Conservation (phyloP, 352 stramenopile species). For the Pythium scleroteichum region DNA sequence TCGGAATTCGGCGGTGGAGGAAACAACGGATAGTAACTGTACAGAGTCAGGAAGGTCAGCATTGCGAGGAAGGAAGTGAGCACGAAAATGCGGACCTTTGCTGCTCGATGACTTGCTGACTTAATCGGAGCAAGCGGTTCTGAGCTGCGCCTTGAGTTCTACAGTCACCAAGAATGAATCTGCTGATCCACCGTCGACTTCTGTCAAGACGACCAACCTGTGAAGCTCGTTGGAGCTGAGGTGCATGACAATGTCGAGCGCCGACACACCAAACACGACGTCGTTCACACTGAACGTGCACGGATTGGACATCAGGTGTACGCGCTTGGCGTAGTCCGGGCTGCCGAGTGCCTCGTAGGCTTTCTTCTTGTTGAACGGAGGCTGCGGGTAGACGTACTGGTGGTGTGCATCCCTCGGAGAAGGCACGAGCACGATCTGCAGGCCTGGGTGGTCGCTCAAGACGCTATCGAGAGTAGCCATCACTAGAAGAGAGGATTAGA, state of each 20-base stretch:
- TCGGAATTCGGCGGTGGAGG: slow-evolving; percentile 62
- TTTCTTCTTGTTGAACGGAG: slow-evolving; percentile 90
- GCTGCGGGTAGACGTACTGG: slow-evolving; percentile 94
- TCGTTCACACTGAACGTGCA: slow-evolving; percentile 95
- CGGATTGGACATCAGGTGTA: slow-evolving; percentile 96
- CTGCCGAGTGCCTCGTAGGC: slow-evolving; percentile 65
- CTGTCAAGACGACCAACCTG: slow-evolving; percentile 33
- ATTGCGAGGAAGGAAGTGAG: neutral
- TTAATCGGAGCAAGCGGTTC: slow-evolving; percentile 73
- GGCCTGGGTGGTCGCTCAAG: slow-evolving; percentile 40
- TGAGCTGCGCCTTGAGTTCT: slow-evolving; percentile 28
- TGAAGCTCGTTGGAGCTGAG: slow-evolving; percentile 83
- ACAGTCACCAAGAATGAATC: neutral
- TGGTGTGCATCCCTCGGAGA: slow-evolving; percentile 96
- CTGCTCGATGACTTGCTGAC: slow-evolving; percentile 81
- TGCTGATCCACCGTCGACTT: too few relatives aligned
- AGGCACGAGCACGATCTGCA: slow-evolving; percentile 94
- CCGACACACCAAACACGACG: slow-evolving; percentile 91
- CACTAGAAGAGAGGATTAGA: slow-evolving; percentile 38
- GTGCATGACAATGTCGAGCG: slow-evolving; percentile 91
- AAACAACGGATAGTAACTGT: slow-evolving; percentile 80
- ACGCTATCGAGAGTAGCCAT: slow-evolving; percentile 77
- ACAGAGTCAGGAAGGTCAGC: neutral
- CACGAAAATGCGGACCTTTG: slow-evolving; percentile 42
- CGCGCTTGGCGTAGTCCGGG: slow-evolving; percentile 70